These are phyloP conservation scores for Arthrocladium fulminans DNA, from an alignment of 2,329 filamentous ascomycete species.

Conservation along the genomic window DNA sequence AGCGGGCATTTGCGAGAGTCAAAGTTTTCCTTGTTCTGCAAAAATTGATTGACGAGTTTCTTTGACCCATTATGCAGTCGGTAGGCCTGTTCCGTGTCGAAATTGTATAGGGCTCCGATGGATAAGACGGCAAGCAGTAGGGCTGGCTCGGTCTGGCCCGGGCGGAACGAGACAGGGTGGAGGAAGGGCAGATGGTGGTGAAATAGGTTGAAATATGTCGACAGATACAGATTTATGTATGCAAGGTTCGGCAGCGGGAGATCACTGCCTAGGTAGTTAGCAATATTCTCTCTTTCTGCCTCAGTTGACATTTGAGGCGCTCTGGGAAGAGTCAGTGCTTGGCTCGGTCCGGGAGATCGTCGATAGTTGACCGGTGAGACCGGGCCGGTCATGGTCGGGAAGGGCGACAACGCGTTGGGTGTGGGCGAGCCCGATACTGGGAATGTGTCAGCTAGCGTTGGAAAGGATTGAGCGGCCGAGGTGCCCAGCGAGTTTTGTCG, in stretches of 20 bases:
- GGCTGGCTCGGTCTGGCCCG: constrained; percentile 69
- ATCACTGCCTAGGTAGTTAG: constrained; percentile 73
- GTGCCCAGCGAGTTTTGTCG: constrained; percentile 52
- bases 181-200: constrained; percentile 95
- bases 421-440: constrained; percentile 61
- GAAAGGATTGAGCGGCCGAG: constrained; percentile 55
- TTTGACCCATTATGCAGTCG: constrained; percentile 97
- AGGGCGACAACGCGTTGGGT: constrained; percentile 65
- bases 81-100: constrained; percentile 94
- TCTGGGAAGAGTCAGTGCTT: constrained; percentile 55
- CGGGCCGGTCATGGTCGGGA: constrained; percentile 57
- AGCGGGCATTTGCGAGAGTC: constrained; percentile 94
- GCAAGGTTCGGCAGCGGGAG: constrained; percentile 77
- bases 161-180: constrained; percentile 82
- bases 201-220: constrained; percentile 94
- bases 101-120: constrained; percentile 91
- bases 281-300: constrained; percentile 79
- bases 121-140: constrained; percentile 83
- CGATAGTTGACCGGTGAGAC: constrained; percentile 61
- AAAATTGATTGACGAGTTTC: constrained; percentile 89
- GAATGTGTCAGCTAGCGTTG: constrained; percentile 64
- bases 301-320: constrained; percentile 76
- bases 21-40: constrained; percentile 98
- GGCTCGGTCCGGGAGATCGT: constrained; percentile 59
- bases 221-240: constrained; percentile 81